Evolutionary conservation across 2,329 filamentous ascomycete species (phyloP), one percentile per base, ranked within the genome.

Genomic region (Claviceps maximensis): DNA sequence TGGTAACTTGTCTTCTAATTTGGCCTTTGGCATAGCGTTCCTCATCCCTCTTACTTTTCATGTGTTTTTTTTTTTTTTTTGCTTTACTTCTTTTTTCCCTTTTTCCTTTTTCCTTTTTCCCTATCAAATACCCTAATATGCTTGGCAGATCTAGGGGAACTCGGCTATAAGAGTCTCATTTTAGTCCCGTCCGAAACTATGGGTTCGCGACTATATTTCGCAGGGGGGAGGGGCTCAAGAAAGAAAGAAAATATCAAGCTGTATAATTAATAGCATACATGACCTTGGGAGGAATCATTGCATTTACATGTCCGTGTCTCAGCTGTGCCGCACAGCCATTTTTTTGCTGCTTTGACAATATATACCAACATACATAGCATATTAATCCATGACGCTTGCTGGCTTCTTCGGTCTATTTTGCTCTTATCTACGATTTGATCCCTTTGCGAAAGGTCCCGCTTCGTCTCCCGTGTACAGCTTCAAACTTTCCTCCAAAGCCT

Each of bases 401-500:
- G 40, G n/a, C 33, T n/a, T 8, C 8, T 17, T 19, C 15, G 21
- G 8, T 47, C 45, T 21, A 36, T 15, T 31, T 21, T 50, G 21
- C 8, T 40, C n/a, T 2, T 25, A 15, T 21, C 25, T 42, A 13
- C n/a, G n/a, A n/a, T 31, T 44, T 8, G 21, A 2, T 7, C 17
- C 19, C 40, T 8, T 44, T 19, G 54, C 55, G 1, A 63, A 65
- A 4, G 63, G 59, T 1, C 61, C 62, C 21, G 62, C 59, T 27
- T 58, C 46, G 31, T 62, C 58, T 4, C 58, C 62, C 17, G 59
- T 61, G 55, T 67, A 69, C 55, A 71, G 53, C 57, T 66, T 73
- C 66, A 82, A 60, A 55, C 79, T 83, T 66, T 76, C 72, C 60
- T 78, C 74, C 62, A 83, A 69, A 1, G 77, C 79, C 57, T 63